Conservation (phyloP, 2,329 filamentous ascomycete genomes). For the Phyllosticta citribraziliensis region DNA sequence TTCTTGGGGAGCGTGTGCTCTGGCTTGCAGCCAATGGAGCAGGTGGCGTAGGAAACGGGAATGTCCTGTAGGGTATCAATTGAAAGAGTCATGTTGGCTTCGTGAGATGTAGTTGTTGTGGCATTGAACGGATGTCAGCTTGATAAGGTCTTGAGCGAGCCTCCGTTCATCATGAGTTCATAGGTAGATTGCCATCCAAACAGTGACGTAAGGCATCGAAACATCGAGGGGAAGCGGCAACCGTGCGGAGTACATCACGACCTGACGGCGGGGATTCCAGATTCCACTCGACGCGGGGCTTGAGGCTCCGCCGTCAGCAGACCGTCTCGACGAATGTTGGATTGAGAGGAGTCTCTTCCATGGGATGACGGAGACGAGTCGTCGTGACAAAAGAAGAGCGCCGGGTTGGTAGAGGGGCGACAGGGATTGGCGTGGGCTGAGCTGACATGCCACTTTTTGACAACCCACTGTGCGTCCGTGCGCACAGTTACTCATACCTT, state of each 20-base stretch:
- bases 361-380: not conserved
- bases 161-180: not conserved
- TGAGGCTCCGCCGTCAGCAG: not conserved
- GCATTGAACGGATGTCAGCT: not conserved
- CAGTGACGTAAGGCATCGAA: not conserved
- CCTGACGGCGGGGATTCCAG: too few species aligned
- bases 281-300: not conserved
- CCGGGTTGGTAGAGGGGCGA: not conserved
- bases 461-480: not conserved
- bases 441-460: not conserved
- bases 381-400: not conserved
- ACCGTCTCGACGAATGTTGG: not conserved
- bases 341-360: too few species aligned
- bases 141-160: not conserved
- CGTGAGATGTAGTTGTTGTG: not conserved
- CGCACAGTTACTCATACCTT: not conserved
- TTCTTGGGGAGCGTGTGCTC: conserved; percentile 49
- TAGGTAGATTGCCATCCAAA: not conserved
- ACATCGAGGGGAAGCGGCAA: not conserved
- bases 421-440: not conserved
- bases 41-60: conserved; percentile 46
- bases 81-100: conserved; percentile 25
- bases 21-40: conserved; percentile 42
- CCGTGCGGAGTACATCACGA: not conserved
- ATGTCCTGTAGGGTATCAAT: conserved; percentile 29